Conservation (phyloP, 345 rosid species). For the Eutrema japonicum region DNA sequence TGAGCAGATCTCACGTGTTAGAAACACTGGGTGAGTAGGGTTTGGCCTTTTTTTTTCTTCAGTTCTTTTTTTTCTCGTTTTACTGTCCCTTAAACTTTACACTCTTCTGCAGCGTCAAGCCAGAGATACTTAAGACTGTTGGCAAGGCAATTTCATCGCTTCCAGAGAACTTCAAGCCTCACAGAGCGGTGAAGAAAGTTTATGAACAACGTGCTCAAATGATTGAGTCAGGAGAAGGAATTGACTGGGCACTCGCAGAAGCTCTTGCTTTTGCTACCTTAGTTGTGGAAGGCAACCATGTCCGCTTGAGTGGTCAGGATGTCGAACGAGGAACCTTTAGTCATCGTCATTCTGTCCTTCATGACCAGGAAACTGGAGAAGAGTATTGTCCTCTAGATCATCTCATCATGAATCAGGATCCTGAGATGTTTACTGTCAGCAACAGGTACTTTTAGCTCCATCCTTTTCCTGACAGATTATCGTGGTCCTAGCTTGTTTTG, state of each 20-base stretch:
- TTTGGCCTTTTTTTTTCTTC: not conserved
- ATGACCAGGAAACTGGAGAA: slow-evolving; percentile 78
- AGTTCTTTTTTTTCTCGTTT: not conserved
- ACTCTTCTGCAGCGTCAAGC: slow-evolving; percentile 63
- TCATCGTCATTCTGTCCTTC: slow-evolving; percentile 75
- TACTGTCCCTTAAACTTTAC: slow-evolving; percentile 12
- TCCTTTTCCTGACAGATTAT: not conserved
- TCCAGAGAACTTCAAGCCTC: slow-evolving; percentile 76
- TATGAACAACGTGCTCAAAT: slow-evolving; percentile 75
- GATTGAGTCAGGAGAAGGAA: slow-evolving; percentile 81
- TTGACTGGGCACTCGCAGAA: slow-evolving; percentile 89
- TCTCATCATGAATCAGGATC: slow-evolving; percentile 67
- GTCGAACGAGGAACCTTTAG: slow-evolving; percentile 92
- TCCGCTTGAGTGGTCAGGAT: slow-evolving; percentile 89
- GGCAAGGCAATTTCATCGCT: slow-evolving; percentile 72
- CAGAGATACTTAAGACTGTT: slow-evolving; percentile 82
- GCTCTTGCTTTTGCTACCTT: slow-evolving; percentile 84
- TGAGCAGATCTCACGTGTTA: slow-evolving; percentile 73
- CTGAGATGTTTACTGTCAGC: slow-evolving; percentile 87
- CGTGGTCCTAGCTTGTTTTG: slow-evolving; percentile 3
- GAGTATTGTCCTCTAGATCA: slow-evolving; percentile 80
- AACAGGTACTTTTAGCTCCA: slow-evolving; percentile 57
- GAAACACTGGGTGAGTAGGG: slow-evolving; percentile 71
- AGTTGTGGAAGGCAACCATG: slow-evolving; percentile 87
- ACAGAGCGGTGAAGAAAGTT: slow-evolving; percentile 78